A percentile compares a stretch with the other conserved stretches of the same genome.
Evolutionary conservation across 1,284 basidiomycete genomes (phyloP).

Genomic region (Ceratobasidium sp.): DNA sequence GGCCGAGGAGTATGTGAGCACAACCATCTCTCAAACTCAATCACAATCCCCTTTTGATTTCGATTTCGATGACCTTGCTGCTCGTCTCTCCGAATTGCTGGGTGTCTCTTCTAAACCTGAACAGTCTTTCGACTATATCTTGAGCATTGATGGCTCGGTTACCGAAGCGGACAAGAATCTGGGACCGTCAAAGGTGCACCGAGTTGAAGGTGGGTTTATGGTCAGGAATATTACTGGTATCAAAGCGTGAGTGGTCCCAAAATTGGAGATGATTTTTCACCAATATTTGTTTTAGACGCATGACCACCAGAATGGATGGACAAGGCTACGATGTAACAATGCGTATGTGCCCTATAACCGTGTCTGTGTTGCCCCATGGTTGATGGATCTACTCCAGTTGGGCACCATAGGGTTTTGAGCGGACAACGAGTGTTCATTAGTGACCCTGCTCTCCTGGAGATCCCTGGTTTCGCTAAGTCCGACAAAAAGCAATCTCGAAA

Average conservation of each 20-base stretch:
- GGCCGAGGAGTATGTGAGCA: constrained; percentile 77
- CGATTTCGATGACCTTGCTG: constrained; percentile 30
- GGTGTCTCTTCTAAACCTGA: constrained; percentile 15
- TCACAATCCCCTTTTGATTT: constrained; percentile 40
- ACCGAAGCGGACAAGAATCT: constrained; percentile 79
- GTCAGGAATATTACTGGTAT: constrained; percentile 83
- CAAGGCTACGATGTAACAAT: constrained; percentile 88
- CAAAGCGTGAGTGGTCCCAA: constrained; percentile 63
- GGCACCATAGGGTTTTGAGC: constrained; percentile 80
- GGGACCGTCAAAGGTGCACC: constrained; percentile 71
- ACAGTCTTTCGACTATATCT: constrained; percentile 82
- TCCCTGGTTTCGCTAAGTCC: constrained; percentile 49
- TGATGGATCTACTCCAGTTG: constrained; percentile 66
- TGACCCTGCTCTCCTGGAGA: constrained; percentile 71
- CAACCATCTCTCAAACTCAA: constrained; percentile 36
- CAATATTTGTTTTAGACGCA: constrained; percentile 51
- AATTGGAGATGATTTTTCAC: not conserved
- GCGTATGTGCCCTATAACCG: constrained; percentile 64
- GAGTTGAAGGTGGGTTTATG: constrained; percentile 77
- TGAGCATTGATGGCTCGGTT: constrained; percentile 70
- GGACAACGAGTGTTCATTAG: constrained; percentile 86
- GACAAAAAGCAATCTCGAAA: constrained; percentile 16
- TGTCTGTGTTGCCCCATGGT: not conserved
- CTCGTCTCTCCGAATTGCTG: constrained; percentile 37
- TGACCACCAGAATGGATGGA: constrained; percentile 84